Evolutionary conservation across 768 basidiomycete genomes (phyloP).

Genomic region (Agrocybe chaxingu): DNA sequence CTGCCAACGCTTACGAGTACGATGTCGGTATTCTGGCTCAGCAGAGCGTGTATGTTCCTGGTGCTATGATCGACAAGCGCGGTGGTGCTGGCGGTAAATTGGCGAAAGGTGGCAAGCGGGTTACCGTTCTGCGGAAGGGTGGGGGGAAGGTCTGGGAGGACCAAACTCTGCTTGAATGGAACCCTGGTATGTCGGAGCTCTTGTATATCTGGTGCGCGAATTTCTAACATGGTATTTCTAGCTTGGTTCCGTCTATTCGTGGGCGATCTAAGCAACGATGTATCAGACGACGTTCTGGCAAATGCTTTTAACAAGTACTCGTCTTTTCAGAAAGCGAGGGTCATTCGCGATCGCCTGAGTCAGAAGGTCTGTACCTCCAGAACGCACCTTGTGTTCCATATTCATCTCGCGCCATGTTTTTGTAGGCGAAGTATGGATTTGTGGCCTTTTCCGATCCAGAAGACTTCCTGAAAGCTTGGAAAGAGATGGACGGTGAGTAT

Average conservation of each 20-base stretch:
- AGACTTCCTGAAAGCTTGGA: conserved; percentile 98
- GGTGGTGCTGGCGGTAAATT: conserved; percentile 84
- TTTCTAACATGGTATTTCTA: conserved; percentile 26
- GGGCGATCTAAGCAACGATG: conserved; percentile 97
- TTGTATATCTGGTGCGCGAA: not conserved
- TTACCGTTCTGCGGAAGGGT: conserved; percentile 92
- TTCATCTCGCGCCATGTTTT: conserved; percentile 4
- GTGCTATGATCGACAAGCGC: conserved; percentile 85
- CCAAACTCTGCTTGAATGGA: conserved; percentile 96
- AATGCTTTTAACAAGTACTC: conserved; percentile 93
- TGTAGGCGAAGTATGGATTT: conserved; percentile 93
- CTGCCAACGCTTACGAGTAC: conserved; percentile 89
- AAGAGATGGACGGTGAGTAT: conserved; percentile 93
- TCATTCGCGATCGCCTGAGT: conserved; percentile 91
- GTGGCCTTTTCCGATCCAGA: conserved; percentile 98
- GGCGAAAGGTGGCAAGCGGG: conserved; percentile 87
- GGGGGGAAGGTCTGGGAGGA: conserved; percentile 99
- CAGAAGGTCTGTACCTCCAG: conserved; percentile 60
- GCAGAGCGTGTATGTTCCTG: conserved; percentile 90
- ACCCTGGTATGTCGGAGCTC: conserved; percentile 70
- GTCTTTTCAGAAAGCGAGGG: conserved; percentile 92
- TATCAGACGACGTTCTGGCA: conserved; percentile 90
- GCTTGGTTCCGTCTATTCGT: conserved; percentile 98
- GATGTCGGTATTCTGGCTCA: conserved; percentile 89
- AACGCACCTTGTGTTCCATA: not conserved